phyloP scores from a whole-genome alignment of 2,329 filamentous ascomycete genomes.

The Colletotrichum sp. region DNA sequence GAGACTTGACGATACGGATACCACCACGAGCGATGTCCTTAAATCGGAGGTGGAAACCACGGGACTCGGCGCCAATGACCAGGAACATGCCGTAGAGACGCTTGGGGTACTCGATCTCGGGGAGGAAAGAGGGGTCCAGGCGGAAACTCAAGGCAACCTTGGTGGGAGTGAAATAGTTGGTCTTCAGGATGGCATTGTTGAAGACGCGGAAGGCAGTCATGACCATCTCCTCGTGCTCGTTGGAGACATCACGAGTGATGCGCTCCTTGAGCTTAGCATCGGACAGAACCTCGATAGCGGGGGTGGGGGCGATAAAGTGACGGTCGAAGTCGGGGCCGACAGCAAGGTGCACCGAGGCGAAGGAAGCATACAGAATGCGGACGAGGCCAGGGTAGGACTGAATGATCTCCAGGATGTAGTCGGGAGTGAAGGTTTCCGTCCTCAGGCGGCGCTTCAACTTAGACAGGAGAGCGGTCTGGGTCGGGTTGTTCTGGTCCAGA shows the following conservation, averaged over 20 bases:
- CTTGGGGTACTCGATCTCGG: slow-evolving; percentile 90
- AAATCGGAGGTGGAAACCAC: slow-evolving; percentile 97
- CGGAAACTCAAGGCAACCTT: slow-evolving; percentile 98
- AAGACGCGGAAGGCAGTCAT: slow-evolving; percentile 97
- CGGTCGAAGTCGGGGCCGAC: slow-evolving; percentile 57
- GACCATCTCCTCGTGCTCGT: slow-evolving; percentile 97
- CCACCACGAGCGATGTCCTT: slow-evolving; percentile 95
- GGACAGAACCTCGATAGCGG: slow-evolving; percentile 72
- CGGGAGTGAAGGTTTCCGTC: slow-evolving; percentile 95
- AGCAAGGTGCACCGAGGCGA: slow-evolving; percentile 82
- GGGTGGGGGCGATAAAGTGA: slow-evolving; percentile 58
- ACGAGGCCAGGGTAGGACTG: slow-evolving; percentile 87
- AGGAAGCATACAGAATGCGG: slow-evolving; percentile 86
- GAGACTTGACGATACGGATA: slow-evolving; percentile 98
- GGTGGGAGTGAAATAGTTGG: slow-evolving; percentile 96
- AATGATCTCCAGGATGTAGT: slow-evolving; percentile 98
- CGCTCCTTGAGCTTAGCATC: slow-evolving; percentile 76
- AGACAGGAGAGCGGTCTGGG: slow-evolving; percentile 21
- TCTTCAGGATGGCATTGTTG: slow-evolving; percentile 93
- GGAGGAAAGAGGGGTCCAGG: slow-evolving; percentile 86
- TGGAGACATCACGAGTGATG: slow-evolving; percentile 81
- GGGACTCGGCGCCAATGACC: slow-evolving; percentile 94
- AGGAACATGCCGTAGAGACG: slow-evolving; percentile 98
- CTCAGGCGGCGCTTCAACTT: slow-evolving; percentile 96
- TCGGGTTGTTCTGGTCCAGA: slow-evolving; percentile 73